These are phyloP conservation scores for Piloderma croceum DNA, from an alignment of 768 basidiomycete genomes.

Conservation along the genomic window DNA sequence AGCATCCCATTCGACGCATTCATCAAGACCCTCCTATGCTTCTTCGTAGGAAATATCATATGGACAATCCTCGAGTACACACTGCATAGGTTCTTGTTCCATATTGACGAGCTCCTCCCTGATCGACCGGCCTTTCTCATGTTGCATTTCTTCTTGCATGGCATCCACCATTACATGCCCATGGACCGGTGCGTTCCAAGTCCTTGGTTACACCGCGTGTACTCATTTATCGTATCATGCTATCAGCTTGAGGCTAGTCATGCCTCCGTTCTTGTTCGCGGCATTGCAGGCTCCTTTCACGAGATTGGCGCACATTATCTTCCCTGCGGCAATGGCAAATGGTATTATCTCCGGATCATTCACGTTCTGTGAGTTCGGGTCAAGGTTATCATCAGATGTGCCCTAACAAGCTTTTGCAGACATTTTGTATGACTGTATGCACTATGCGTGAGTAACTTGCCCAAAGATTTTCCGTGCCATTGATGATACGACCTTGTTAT, in stretches of 20 bases:
- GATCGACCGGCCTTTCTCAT: constrained; percentile 75
- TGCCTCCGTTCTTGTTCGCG: constrained; percentile 87
- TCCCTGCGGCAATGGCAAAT: constrained; percentile 83
- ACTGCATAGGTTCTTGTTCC: constrained; percentile 96
- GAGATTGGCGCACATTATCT: constrained; percentile 70
- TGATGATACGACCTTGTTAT: constrained; percentile 8
- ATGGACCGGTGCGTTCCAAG: constrained; percentile 80
- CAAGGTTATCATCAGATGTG: neutral
- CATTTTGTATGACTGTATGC: constrained; percentile 84
- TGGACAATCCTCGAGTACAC: constrained; percentile 95
- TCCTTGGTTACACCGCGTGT: constrained; percentile 5
- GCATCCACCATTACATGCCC: constrained; percentile 95
- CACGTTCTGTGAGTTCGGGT: constrained; percentile 55
- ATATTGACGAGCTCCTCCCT: constrained; percentile 82
- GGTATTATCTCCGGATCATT: constrained; percentile 81
- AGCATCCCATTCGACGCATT: constrained; percentile 47
- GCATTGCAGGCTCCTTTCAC: constrained; percentile 82
- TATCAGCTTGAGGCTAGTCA: constrained; percentile 89
- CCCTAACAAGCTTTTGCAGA: constrained; percentile 38
- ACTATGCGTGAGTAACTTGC: constrained; percentile 67
- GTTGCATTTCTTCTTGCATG: constrained; percentile 89
- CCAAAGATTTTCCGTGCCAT: constrained; percentile 1
- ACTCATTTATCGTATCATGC: no score
- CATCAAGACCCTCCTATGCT: constrained; percentile 56
- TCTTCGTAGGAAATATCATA: constrained; percentile 78